phyloP scores from a whole-genome alignment of 192 early-diverging fungal genomes.

The Backusella westeae region DNA sequence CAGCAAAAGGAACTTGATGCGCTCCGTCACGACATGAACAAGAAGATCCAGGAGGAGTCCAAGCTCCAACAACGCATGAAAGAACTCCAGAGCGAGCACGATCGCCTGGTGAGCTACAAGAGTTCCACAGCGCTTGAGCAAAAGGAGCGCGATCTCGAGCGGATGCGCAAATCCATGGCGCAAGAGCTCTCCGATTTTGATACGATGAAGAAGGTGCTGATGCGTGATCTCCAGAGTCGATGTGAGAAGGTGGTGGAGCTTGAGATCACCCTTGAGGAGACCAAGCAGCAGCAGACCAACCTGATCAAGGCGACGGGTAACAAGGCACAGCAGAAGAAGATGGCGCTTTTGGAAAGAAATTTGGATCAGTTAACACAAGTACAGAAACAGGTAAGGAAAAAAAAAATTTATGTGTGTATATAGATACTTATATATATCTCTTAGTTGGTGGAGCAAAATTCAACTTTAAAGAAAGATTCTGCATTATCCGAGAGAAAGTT shows the following conservation, averaged over 20 bases:
- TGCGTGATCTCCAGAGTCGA: conserved; percentile 95
- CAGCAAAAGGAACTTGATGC: conserved; percentile 75
- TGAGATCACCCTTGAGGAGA: conserved; percentile 94
- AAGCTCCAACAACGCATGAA: conserved; percentile 55
- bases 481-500: conserved; percentile 89
- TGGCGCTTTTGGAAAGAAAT: conserved; percentile 95
- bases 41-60: conserved; percentile 66
- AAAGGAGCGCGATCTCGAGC: conserved; percentile 72
- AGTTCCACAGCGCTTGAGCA: conserved; percentile 18
- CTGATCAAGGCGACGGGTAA: conserved; percentile 80
- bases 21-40: conserved; percentile 65
- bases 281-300: conserved; percentile 84
- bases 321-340: conserved; percentile 87
- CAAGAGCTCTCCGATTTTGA: conserved; percentile 87
- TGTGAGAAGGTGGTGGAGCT: conserved; percentile 99
- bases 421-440: neutral
- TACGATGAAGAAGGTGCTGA: conserved; percentile 96
- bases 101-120: conserved; percentile 7
- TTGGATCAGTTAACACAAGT: conserved; percentile 93
- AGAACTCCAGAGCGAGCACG: conserved; percentile 58
- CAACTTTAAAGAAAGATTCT: conserved; percentile 91
- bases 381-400: conserved; percentile 66
- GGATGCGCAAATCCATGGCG: conserved; percentile 55
- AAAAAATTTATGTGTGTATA: neutral
- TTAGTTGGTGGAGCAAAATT: conserved; percentile 90